Percentiles rank a stretch among this genome's conserved stretches.
These are phyloP conservation scores for Fusarium lyarnte DNA, from an alignment of 2,329 filamentous ascomycete species.

Conservation along the genomic window DNA sequence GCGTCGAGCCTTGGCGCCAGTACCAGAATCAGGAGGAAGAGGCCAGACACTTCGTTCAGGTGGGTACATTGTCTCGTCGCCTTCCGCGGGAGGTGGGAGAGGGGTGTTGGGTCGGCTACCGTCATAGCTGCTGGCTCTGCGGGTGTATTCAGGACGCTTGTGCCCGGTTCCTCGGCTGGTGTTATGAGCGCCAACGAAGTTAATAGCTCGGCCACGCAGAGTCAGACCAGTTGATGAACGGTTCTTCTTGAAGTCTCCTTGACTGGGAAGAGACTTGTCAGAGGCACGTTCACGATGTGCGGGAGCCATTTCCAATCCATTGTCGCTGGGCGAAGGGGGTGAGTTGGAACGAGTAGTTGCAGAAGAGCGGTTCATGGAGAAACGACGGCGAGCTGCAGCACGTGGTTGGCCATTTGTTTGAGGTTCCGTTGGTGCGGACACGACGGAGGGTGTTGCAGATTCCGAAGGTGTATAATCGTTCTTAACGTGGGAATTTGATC, in stretches of 20 bases:
- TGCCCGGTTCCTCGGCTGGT: slow-evolving; percentile 29
- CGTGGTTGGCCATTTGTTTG: slow-evolving; percentile 45
- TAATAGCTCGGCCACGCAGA: slow-evolving; percentile 59
- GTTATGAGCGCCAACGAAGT: slow-evolving; percentile 53
- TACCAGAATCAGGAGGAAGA: slow-evolving; percentile 73
- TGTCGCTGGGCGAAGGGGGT: slow-evolving; percentile 59
- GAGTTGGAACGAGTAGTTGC: slow-evolving; percentile 59
- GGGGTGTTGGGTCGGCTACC: slow-evolving; percentile 44
- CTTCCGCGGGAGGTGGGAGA: slow-evolving; percentile 23
- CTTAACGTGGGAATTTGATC: slow-evolving; percentile 51
- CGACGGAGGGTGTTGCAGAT: slow-evolving; percentile 40
- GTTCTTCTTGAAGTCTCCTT: slow-evolving; percentile 61
- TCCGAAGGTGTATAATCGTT: slow-evolving; percentile 37
- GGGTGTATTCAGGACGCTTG: slow-evolving; percentile 37
- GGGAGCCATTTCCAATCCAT: slow-evolving; percentile 55
- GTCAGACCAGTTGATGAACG: slow-evolving; percentile 62
- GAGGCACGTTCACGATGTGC: slow-evolving; percentile 36
- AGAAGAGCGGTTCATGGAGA: slow-evolving; percentile 58
- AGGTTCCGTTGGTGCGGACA: slow-evolving; percentile 37
- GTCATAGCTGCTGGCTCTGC: slow-evolving; percentile 63
- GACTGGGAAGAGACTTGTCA: slow-evolving; percentile 51
- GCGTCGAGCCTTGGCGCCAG: slow-evolving; percentile 80
- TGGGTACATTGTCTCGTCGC: slow-evolving; percentile 45
- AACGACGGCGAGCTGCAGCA: slow-evolving; percentile 49
- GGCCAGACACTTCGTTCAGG: slow-evolving; percentile 64